A percentile compares a stretch with the other conserved stretches of the same genome.
Conservation (phyloP, 2,329 filamentous ascomycete genomes). For the Emergomyces orientalis region DNA sequence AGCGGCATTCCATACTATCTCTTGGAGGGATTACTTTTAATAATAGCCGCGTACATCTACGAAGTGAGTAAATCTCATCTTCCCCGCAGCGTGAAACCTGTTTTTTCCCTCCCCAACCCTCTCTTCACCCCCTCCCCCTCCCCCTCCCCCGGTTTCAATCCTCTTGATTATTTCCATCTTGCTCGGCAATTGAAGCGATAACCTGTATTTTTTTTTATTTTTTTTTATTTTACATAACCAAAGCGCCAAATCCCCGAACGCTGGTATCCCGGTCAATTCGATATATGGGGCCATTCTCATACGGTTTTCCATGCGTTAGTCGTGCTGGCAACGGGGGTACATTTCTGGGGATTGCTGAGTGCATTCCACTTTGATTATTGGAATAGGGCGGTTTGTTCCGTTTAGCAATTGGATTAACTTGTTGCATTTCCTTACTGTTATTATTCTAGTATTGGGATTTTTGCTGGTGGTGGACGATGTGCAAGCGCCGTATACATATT, state of each 20-base stretch:
- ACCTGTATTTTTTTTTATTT: no score
- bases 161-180: background rate
- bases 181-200: background rate
- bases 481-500: no score
- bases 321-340: constrained; percentile 33
- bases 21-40: constrained; percentile 24
- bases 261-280: constrained; percentile 25
- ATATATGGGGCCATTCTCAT: constrained; percentile 29
- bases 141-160: background rate
- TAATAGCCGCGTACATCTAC: constrained; percentile 25
- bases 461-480: background rate
- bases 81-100: no score
- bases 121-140: no score
- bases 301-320: constrained; percentile 29
- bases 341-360: constrained; percentile 31
- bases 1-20: constrained; percentile 29
- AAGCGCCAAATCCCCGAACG: constrained; percentile 20
- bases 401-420: background rate
- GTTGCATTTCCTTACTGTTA: background rate
- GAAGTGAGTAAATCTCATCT: constrained; percentile 13
- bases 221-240: no score
- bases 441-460: background rate
- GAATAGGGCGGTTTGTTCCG: background rate
- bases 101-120: no score
- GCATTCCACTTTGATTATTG: constrained; percentile 8